phyloP scores from a whole-genome alignment of 257 asterid genomes.

The Fraxinus americana region DNA sequence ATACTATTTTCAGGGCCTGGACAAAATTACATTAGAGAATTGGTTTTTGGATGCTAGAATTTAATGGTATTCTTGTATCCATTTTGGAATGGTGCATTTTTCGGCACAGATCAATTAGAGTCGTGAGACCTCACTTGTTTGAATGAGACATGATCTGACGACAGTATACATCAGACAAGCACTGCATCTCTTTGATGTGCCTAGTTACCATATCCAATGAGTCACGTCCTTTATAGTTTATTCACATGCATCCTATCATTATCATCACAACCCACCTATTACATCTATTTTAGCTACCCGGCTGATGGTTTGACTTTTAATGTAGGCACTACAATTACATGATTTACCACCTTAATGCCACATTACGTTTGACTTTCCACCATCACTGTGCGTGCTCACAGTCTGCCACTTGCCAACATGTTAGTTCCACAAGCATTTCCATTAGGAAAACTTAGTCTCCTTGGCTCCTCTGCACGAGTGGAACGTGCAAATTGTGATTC shows the following conservation, averaged over 20 bases:
- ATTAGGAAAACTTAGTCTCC: not conserved
- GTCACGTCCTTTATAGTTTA: not conserved
- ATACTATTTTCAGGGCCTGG: not conserved
- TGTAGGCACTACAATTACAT: not conserved
- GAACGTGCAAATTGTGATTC: not conserved
- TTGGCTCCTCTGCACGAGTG: not conserved
- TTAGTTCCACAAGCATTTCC: not conserved
- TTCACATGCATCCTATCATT: not conserved
- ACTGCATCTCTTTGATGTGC: not conserved
- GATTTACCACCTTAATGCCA: not conserved
- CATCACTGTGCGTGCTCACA: not conserved
- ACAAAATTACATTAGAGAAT: too few relatives aligned
- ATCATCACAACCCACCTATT: not conserved
- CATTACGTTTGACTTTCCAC: not conserved
- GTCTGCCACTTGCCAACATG: slow-evolving; percentile 1
- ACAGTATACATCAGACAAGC: not conserved
- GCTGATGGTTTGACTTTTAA: not conserved
- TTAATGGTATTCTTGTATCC: not conserved
- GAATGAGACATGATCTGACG: not conserved
- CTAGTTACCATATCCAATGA: not conserved
- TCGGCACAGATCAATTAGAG: not conserved
- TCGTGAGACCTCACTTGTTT: not conserved
- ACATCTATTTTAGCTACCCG: not conserved
- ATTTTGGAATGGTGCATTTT: not conserved
- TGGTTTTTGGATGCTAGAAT: not conserved